Percentiles rank a stretch among this genome's conserved stretches.
phyloP scores from a whole-genome alignment of 2,329 filamentous ascomycete species.

The Fusarium aywerte region DNA sequence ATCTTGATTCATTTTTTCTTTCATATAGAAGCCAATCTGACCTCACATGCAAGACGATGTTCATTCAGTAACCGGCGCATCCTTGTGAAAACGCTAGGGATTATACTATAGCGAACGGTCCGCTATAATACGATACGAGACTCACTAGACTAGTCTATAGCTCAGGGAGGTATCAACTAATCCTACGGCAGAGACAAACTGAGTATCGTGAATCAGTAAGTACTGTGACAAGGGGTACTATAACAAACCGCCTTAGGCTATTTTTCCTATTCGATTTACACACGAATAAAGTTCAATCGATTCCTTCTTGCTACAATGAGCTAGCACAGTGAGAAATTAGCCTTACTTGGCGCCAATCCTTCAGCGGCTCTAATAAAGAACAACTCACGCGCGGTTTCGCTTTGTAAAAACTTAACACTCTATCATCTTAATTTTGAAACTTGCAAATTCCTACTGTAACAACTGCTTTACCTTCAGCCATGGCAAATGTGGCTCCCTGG shows the following conservation, averaged over 20 bases:
- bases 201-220: too few relatives aligned
- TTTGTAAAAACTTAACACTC: not conserved
- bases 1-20: not conserved
- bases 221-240: too few relatives aligned
- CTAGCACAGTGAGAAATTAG: not conserved
- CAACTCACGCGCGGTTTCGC: not conserved
- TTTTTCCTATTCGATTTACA: too few relatives aligned
- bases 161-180: too few relatives aligned
- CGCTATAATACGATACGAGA: not conserved
- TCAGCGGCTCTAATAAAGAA: not conserved
- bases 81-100: not conserved
- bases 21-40: not conserved
- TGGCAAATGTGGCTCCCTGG: not conserved
- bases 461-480: not conserved
- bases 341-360: not conserved
- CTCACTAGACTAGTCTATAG: not conserved
- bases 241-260: too few relatives aligned
- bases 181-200: too few relatives aligned
- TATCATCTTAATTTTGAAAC: not conserved
- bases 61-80: fast-evolving
- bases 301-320: not conserved
- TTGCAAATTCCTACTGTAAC: too few relatives aligned
- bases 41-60: not conserved
- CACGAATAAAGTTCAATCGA: not conserved
- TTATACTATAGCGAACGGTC: not conserved